These are phyloP conservation scores for Cladosporium sp. DNA, from an alignment of 2,329 filamentous ascomycete species.

Conservation along the genomic window DNA sequence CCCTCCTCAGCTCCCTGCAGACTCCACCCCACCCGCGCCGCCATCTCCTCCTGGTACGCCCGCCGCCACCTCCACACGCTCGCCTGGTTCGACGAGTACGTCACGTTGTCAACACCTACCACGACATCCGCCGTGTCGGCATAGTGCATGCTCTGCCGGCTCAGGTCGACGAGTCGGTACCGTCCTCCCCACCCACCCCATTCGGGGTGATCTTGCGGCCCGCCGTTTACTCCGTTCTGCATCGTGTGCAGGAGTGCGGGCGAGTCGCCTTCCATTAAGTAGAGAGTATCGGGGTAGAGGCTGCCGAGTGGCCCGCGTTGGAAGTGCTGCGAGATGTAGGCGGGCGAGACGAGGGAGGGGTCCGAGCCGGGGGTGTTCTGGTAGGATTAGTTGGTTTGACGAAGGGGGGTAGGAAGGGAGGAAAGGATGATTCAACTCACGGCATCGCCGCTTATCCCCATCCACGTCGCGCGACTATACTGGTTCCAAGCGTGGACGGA, in stretches of 20 bases:
- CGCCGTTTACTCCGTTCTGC: constrained; percentile 42
- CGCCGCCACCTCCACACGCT: constrained; percentile 50
- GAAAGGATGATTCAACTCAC: not conserved
- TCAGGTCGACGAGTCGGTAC: constrained; percentile 35
- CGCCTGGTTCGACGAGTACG: constrained; percentile 39
- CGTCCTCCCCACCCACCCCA: constrained; percentile 48
- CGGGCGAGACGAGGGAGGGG: constrained; percentile 40
- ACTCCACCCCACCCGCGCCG: constrained; percentile 44
- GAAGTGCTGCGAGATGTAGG: constrained; percentile 50
- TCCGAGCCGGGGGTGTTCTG: constrained; percentile 44
- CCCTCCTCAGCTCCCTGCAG: constrained; percentile 29
- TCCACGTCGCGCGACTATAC: constrained; percentile 51
- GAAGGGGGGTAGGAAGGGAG: too few species aligned
- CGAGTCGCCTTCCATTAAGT: constrained; percentile 50
- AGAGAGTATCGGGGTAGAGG: constrained; percentile 41
- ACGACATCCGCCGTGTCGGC: constrained; percentile 34
- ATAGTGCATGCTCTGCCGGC: constrained; percentile 31
- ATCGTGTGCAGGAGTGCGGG: constrained; percentile 47
- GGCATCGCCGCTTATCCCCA: constrained; percentile 47
- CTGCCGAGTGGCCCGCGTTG: constrained; percentile 45
- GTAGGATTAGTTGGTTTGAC: too few species aligned
- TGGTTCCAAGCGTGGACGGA: constrained; percentile 52
- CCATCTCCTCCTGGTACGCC: constrained; percentile 48
- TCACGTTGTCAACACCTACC: constrained; percentile 28
- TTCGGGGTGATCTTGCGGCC: constrained; percentile 38